Evolutionary conservation across 768 basidiomycete genomes (phyloP), one percentile per base, ranked within the genome.

Genomic region (Pulveroboletus sp.): DNA sequence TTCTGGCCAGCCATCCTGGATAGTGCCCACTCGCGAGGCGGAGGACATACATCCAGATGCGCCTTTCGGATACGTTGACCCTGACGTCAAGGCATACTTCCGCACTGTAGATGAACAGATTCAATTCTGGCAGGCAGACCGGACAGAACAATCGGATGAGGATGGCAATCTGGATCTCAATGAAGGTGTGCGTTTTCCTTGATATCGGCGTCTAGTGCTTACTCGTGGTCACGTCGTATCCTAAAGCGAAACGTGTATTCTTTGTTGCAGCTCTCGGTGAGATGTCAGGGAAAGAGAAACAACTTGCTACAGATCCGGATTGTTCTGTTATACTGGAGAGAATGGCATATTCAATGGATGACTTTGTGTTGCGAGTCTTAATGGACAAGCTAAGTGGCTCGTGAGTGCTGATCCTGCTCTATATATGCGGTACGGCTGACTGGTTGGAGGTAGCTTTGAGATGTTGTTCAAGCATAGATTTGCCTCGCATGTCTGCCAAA

Each of bases 401-500:
- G 88, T 97, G 71, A 79, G 90, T 81, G 44, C 43, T 32, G 20
- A 12, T 48, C 27, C 11, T 16, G 3, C 48, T 50, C 27, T 45
- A 41, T 46, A 40, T 49, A 45, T 47, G 26, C 43, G 30, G 38
- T 31, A 50, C 54, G 6, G 41, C 31, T 44, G 48, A 49, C 41
- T 1, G 22, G 31, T 35, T 46, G 39, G 38, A 36, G 52, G 31
- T 50, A 86, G 89, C 7, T 87, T 82, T 54, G 81, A 81, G 50
- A 61, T 71, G 20, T 74, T 93, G 23, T 71, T 78, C 24, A 82
- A 76, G 61, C 88, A 98, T 61, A 80, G 93, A 24, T 98, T 96
- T 73, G 92, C 87, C 14, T 95, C 93, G 22, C 94, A 97, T 80
- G 94, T 96, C 7, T 88, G 88, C 59, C 93, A 97, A 67, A 97